Conservation (phyloP, 345 rosid genomes). For the Brassica rapa region DNA sequence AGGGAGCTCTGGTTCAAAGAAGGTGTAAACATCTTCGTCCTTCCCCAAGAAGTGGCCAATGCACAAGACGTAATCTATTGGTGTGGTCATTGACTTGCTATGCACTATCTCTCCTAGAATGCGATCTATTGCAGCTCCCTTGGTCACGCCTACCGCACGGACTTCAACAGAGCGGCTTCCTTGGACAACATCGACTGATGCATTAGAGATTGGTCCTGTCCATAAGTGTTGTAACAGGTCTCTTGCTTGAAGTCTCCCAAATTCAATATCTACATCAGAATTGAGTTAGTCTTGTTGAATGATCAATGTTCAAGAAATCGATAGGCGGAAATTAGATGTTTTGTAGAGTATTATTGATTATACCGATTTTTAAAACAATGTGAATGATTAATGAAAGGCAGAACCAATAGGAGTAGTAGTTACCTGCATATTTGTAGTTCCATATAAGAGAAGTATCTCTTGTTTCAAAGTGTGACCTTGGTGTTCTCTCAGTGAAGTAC, state of each 20-base stretch:
- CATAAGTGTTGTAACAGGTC: slow-evolving; percentile 99
- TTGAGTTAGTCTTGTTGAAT: slow-evolving; percentile 7
- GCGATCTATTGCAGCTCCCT: slow-evolving; percentile 99
- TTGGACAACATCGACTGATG: slow-evolving; percentile 98
- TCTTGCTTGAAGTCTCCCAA: slow-evolving; percentile 97
- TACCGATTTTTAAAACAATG: neutral
- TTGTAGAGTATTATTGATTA: no score
- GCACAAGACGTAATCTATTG: slow-evolving; percentile 93
- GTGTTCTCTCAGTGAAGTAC: slow-evolving; percentile 96
- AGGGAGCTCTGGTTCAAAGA: slow-evolving; percentile 97
- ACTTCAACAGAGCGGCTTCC: slow-evolving; percentile 98
- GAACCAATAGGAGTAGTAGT: neutral
- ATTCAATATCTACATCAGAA: slow-evolving; percentile 68
- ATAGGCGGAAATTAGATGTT: no score
- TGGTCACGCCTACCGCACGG: slow-evolving; percentile 96
- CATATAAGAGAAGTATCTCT: slow-evolving; percentile 95
- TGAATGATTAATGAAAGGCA: neutral
- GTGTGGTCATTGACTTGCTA: slow-evolving; percentile 83
- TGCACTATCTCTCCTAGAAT: slow-evolving; percentile 97
- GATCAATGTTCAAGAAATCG: neutral
- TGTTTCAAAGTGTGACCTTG: slow-evolving; percentile 84
- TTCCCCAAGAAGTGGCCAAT: slow-evolving; percentile 96
- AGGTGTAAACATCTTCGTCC: slow-evolving; percentile 98
- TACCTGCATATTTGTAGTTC: slow-evolving; percentile 99
- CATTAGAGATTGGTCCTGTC: slow-evolving; percentile 99